Conservation (phyloP, 2,329 filamentous ascomycete species). For the Lojkania enalia region DNA sequence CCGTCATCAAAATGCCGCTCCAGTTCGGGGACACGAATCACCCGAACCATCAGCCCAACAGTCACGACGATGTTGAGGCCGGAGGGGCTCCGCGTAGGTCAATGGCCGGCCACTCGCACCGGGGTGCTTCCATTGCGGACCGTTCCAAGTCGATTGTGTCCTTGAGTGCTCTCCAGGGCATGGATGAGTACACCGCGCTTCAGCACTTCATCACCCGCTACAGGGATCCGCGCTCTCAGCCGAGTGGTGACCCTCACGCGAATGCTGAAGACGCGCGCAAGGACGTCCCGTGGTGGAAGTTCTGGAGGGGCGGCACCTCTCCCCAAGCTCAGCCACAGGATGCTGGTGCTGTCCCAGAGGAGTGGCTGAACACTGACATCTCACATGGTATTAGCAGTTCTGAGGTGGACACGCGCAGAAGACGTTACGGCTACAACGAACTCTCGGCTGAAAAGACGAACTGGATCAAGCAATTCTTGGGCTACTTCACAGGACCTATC, state of each 20-base stretch:
- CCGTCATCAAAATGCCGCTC: not conserved
- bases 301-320: slow-evolving; percentile 53
- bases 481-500: slow-evolving; percentile 76
- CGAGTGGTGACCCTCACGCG: slow-evolving; percentile 48
- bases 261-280: slow-evolving; percentile 50
- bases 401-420: slow-evolving; percentile 67
- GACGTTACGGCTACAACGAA: slow-evolving; percentile 71
- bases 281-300: slow-evolving; percentile 60
- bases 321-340: slow-evolving; percentile 38
- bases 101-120: not conserved
- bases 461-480: slow-evolving; percentile 72
- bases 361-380: slow-evolving; percentile 68
- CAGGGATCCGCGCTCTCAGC: slow-evolving; percentile 60
- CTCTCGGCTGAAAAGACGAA: slow-evolving; percentile 75
- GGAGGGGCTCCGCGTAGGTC: not conserved
- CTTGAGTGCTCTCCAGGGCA: slow-evolving; percentile 47
- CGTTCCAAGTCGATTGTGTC: slow-evolving; percentile 42
- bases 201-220: slow-evolving; percentile 71
- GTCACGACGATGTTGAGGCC: slow-evolving; percentile 40
- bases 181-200: slow-evolving; percentile 67
- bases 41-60: slow-evolving; percentile 8
- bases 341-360: slow-evolving; percentile 58
- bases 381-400: slow-evolving; percentile 61
- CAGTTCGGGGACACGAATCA: not conserved
- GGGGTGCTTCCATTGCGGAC: slow-evolving; percentile 29